Base-by-base conservation (phyloP, 1,139 yeast genomes). In the Debaryomycetaceae sp. region DNA sequence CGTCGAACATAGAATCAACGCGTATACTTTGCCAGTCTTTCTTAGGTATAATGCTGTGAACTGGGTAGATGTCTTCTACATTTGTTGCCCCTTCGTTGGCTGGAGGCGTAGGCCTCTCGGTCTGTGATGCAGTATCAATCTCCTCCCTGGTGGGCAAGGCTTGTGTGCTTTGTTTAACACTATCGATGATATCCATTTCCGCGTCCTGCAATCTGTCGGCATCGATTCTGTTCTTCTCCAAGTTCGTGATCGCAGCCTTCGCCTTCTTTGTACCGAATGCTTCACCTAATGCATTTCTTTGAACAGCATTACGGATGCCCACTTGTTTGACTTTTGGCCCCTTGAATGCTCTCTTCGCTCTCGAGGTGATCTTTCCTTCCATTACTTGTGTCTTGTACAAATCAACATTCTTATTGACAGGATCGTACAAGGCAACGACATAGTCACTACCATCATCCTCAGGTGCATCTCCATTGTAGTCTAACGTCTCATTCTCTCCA, bases 181-280 rank as follows among this genome's bases (percentile, higher is more conserved):
- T 76, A 57, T 87, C 97, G 45, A 90, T 81, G 57, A 93, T 90
- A 55, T 88, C 96, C 51, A 81, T 65, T 60, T 91, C 93, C 43
- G 84, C 72, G 52, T 79, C 87, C 47, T 80, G 85, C 53, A 91
- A 75, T 64, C 83, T 81, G 42, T 81, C 95, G 2, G 96, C 78
- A 62, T 93, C 97, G 60, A 93, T 84, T 59, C 86, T 78, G 68
- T 93, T 93, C 65, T 86, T 81, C 60, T 85, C 95, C 59, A 83
- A 66, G 62, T 85, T 91, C 42, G 80, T 73, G 60, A 95, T 87
- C 35, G 96, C 96, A 58, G 88, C 86, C 70, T 89, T 91, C 49
- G 98, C 97, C 68, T 85, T 91, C 69, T 88, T 89, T 49, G 99
- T 91, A 77, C 99, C 99, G 56, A 93, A 93, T 2, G 95, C 95